These are phyloP conservation scores for Sphaerulina populicola DNA, from an alignment of 2,329 filamentous ascomycete genomes.

Conservation along the genomic window DNA sequence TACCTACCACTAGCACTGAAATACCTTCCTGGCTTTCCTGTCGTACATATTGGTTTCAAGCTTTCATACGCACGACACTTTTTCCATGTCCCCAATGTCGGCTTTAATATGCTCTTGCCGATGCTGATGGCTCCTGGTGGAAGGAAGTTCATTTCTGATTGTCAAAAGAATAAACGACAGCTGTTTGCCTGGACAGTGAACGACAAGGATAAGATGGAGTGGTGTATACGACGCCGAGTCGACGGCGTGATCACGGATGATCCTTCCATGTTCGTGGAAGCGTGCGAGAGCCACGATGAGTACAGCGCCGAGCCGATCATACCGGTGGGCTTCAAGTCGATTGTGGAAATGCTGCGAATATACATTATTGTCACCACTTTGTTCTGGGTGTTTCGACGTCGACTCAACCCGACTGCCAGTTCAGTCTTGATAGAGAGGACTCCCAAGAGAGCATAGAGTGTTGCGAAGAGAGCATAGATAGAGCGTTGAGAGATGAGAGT, in stretches of 20 bases:
- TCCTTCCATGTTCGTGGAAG: constrained; percentile 57
- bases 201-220: constrained; percentile 67
- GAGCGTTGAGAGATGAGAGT: neutral
- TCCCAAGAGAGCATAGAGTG: constrained; percentile 5
- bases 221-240: constrained; percentile 58
- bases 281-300: constrained; percentile 45
- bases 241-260: constrained; percentile 86
- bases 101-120: constrained; percentile 69
- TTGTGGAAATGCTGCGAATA: constrained; percentile 15
- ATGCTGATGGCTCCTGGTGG: constrained; percentile 62
- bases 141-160: constrained; percentile 51
- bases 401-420: constrained; percentile 7
- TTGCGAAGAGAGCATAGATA: neutral
- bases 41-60: constrained; percentile 62
- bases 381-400: constrained; percentile 19
- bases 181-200: constrained; percentile 87
- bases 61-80: constrained; percentile 63
- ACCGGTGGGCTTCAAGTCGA: constrained; percentile 12
- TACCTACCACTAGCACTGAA: constrained; percentile 57
- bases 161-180: constrained; percentile 43
- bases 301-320: constrained; percentile 12
- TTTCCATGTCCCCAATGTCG: constrained; percentile 56
- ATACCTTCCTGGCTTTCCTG: constrained; percentile 54
- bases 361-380: constrained; percentile 16
- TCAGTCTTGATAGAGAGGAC: constrained; percentile 14